Conservation (phyloP, 2,329 filamentous ascomycete genomes). For the Berkeleyomyces rouxiae region DNA sequence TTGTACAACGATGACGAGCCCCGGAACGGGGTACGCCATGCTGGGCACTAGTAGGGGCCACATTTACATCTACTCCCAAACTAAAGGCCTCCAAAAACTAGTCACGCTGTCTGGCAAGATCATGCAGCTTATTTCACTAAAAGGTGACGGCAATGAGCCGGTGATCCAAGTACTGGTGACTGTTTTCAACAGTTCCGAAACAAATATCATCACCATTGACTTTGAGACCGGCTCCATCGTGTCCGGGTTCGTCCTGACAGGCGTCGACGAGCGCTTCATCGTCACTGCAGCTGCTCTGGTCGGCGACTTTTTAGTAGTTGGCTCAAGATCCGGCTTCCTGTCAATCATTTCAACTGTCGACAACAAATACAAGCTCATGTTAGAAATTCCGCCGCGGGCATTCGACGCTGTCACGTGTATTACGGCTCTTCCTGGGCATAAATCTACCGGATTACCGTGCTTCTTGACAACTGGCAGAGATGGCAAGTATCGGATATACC, state of each 20-base stretch:
- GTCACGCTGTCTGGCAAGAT: constrained; percentile 31
- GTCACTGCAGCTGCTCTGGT: constrained; percentile 30
- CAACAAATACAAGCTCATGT: constrained; percentile 6
- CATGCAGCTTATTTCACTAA: constrained; percentile 29
- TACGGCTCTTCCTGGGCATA: constrained; percentile 25
- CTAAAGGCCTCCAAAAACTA: constrained; percentile 21
- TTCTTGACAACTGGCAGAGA: constrained; percentile 63
- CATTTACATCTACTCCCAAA: constrained; percentile 28
- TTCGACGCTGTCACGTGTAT: constrained; percentile 55
- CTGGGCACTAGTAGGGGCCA: constrained; percentile 33
- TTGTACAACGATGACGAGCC: constrained; percentile 31
- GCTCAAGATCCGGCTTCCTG: constrained; percentile 36
- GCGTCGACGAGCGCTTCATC: constrained; percentile 32
- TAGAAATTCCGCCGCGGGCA: constrained; percentile 10
- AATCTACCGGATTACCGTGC: constrained; percentile 20
- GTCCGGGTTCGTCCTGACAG: constrained; percentile 20
- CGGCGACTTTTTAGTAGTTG: constrained; percentile 31
- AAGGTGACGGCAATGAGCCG: neutral
- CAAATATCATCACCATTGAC: constrained; percentile 27
- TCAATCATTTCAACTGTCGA: constrained; percentile 20
- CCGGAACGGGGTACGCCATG: constrained; percentile 25
- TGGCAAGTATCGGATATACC: constrained; percentile 54
- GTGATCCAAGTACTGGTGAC: constrained; percentile 26
- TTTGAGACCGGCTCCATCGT: constrained; percentile 18
- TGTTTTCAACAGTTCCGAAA: constrained; percentile 29